These are phyloP conservation scores for Albatrellus sp. DNA, from an alignment of 1,284 basidiomycete species.

Conservation along the genomic window DNA sequence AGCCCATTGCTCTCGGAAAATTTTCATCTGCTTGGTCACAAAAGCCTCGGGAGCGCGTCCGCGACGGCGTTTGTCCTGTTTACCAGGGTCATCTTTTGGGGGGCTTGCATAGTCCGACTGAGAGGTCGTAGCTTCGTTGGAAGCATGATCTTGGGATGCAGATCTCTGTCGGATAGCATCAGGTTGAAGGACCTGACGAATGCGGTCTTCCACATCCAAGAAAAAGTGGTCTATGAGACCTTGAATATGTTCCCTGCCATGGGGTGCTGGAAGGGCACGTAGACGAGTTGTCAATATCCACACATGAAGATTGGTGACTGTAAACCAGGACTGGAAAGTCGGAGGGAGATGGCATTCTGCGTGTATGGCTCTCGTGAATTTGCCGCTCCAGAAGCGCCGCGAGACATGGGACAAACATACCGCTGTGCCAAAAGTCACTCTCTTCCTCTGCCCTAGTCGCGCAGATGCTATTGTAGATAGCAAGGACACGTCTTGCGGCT, in stretches of 20 bases:
- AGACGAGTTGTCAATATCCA: constrained; percentile 86
- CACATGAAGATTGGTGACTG: constrained; percentile 86
- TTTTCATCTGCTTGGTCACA: constrained; percentile 85
- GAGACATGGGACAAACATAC: constrained; percentile 21
- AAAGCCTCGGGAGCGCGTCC: constrained; percentile 64
- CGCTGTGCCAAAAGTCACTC: constrained; percentile 50
- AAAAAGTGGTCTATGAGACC: constrained; percentile 94
- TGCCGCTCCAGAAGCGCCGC: background rate
- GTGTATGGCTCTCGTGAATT: background rate
- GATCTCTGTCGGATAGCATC: too few species aligned
- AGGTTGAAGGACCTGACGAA: constrained; percentile 59
- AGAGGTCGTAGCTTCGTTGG: too few species aligned
- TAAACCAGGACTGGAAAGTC: constrained; percentile 98
- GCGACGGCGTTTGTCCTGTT: constrained; percentile 23
- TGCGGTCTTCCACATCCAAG: constrained; percentile 86
- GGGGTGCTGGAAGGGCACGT: constrained; percentile 64
- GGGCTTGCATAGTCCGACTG: too few species aligned
- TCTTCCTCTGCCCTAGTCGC: constrained; percentile 48
- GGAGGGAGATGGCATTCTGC: constrained; percentile 80
- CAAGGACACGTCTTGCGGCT: constrained; percentile 43
- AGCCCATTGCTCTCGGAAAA: constrained; percentile 86
- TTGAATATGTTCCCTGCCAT: constrained; percentile 60
- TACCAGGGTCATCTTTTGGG: too few species aligned
- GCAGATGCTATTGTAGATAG: constrained; percentile 48
- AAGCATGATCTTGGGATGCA: too few species aligned